These are phyloP conservation scores for Cucurbita moschata DNA, from an alignment of 306 rosid genomes.

Conservation along the genomic window DNA sequence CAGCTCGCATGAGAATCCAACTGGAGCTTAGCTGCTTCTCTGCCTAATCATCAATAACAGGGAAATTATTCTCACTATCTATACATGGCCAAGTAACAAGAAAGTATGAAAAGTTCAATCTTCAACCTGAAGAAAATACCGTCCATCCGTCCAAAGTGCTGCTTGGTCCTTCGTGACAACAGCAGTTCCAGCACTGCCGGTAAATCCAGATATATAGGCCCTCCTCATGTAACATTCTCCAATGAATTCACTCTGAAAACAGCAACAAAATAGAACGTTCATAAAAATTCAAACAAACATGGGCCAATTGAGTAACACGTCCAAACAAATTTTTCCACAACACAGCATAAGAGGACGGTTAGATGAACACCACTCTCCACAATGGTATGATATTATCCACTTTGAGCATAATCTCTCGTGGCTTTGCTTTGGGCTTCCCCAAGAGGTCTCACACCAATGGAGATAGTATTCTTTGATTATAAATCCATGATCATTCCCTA, in stretches of 20 bases:
- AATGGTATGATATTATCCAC: too few relatives aligned
- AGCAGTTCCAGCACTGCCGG: constrained; percentile 92
- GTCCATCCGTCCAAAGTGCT: constrained; percentile 97
- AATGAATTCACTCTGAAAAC: constrained; percentile 77
- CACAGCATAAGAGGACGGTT: neutral
- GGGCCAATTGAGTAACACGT: neutral
- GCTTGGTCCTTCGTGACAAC: constrained; percentile 82
- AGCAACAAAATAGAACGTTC: neutral
- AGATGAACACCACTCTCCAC: too few relatives aligned
- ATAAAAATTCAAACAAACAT: neutral
- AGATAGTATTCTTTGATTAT: too few relatives aligned
- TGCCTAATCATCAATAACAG: constrained; percentile 33
- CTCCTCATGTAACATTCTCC: constrained; percentile 83
- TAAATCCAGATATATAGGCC: constrained; percentile 69
- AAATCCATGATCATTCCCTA: too few relatives aligned
- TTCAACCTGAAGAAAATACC: constrained; percentile 87
- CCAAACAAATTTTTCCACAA: neutral
- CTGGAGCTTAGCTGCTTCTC: constrained; percentile 76
- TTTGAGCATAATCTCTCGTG: too few relatives aligned
- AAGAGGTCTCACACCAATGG: too few relatives aligned
- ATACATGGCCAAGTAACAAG: neutral
- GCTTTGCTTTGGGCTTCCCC: too few relatives aligned
- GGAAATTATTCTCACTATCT: neutral
- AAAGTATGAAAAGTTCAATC: neutral
- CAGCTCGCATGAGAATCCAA: constrained; percentile 96